phyloP scores from a whole-genome alignment of 139 green algal species.

The Chlamydomonas applanata region DNA sequence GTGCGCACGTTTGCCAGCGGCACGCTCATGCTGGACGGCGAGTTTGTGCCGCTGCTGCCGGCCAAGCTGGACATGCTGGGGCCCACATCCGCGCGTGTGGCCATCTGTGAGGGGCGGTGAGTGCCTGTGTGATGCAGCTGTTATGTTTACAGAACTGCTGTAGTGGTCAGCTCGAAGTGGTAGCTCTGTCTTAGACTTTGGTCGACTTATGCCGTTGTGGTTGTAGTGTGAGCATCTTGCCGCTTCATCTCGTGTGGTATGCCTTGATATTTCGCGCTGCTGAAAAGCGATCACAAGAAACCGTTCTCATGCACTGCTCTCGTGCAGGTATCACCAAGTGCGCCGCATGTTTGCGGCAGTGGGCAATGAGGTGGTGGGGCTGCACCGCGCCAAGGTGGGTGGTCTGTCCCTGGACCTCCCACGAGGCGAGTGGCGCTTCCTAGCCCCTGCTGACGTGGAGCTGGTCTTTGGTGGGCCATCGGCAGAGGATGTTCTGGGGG shows the following conservation, averaged over 20 bases:
- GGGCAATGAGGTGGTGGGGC: conserved; percentile 42
- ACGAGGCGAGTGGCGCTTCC: conserved; percentile 31
- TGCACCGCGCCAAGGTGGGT: conserved; percentile 41
- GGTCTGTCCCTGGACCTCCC: conserved; percentile 41
- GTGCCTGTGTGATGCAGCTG: conserved; percentile 35
- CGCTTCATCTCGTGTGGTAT: no score
- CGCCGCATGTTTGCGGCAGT: conserved; percentile 56
- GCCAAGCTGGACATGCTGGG: conserved; percentile 31
- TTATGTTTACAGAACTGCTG: background rate
- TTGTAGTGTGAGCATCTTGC: no score
- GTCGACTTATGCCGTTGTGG: no score
- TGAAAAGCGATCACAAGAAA: no score
- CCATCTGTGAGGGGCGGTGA: conserved; percentile 54
- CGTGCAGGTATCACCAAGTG: conserved; percentile 31
- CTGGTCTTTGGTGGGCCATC: no score
- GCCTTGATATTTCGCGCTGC: no score
- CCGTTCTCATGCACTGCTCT: no score
- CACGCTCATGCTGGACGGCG: conserved; percentile 31
- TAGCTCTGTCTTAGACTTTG: no score
- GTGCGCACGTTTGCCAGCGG: conserved; percentile 41
- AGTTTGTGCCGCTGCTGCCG: conserved; percentile 46
- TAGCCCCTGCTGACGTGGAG: no score
- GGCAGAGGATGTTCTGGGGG: no score
- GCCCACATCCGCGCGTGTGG: conserved; percentile 28
- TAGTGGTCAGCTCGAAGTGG: no score